These are phyloP conservation scores for Musa itinerans DNA, from an alignment of 176 grass and related monocot genomes.

Conservation along the genomic window DNA sequence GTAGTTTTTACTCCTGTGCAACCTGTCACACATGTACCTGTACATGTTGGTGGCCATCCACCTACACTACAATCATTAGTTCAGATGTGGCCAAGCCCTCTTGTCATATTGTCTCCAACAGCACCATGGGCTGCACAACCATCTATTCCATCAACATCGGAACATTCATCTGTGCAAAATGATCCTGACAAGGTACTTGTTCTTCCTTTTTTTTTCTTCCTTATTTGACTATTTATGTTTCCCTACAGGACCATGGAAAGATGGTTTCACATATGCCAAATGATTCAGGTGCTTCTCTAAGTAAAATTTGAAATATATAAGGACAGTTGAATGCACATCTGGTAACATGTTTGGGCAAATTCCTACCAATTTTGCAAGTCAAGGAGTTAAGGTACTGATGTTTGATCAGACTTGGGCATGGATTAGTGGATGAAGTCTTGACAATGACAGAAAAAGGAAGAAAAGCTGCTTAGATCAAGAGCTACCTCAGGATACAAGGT, in stretches of 20 bases:
- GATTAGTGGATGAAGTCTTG: background rate
- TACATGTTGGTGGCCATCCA: background rate
- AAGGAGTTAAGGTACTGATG: background rate
- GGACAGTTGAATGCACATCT: background rate
- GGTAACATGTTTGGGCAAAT: background rate
- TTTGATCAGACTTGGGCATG: background rate
- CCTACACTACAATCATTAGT: background rate
- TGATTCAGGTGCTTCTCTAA: background rate
- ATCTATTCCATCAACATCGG: background rate
- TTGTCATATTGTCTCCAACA: conserved; percentile 19
- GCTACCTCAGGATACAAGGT: no score
- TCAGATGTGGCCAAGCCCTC: conserved; percentile 19
- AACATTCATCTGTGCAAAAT: background rate
- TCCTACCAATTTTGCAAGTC: background rate
- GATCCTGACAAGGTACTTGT: background rate
- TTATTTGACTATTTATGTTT: background rate
- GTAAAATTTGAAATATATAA: background rate
- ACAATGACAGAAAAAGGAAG: background rate
- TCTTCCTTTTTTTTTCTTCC: background rate
- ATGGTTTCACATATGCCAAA: background rate
- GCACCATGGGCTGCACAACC: conserved; percentile 10
- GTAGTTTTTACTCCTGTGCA: conserved; percentile 13
- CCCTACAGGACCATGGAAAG: background rate
- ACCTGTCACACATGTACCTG: conserved; percentile 5
- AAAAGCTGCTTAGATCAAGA: no score